Conservation (phyloP, 768 basidiomycete species). For the Polyporus arcularius region DNA sequence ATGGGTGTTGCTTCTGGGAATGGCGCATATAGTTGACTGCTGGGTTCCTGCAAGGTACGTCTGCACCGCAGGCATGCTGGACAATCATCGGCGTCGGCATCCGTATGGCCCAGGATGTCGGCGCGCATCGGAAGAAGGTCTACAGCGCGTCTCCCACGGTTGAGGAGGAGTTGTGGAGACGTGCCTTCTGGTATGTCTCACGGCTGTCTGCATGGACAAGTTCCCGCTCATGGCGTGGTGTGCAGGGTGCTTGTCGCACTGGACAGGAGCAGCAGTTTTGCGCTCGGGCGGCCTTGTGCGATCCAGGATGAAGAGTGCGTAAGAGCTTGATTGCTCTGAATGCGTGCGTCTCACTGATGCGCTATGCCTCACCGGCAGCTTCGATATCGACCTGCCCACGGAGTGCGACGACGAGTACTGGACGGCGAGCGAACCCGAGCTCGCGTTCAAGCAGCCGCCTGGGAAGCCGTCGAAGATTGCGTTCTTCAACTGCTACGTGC, state of each 20-base stretch:
- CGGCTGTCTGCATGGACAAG: too few species aligned
- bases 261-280: slow-evolving; percentile 48
- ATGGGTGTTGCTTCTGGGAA: slow-evolving; percentile 1
- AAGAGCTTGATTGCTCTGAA: not conserved
- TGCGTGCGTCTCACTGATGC: not conserved
- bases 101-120: slow-evolving; percentile 72
- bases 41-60: slow-evolving; percentile 43
- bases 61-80: slow-evolving; percentile 57
- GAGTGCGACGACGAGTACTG: slow-evolving; percentile 86
- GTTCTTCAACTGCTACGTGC: slow-evolving; percentile 65
- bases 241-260: slow-evolving; percentile 50
- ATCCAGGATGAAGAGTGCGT: slow-evolving; percentile 77
- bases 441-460: slow-evolving; percentile 65
- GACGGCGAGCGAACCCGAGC: slow-evolving; percentile 55
- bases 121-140: slow-evolving; percentile 60
- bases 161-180: slow-evolving; percentile 77
- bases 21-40: slow-evolving; percentile 35
- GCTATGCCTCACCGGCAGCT: slow-evolving; percentile 40
- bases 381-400: slow-evolving; percentile 74
- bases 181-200: slow-evolving; percentile 56
- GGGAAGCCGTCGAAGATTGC: slow-evolving; percentile 57
- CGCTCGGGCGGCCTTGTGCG: slow-evolving; percentile 68
- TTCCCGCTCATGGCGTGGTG: not conserved
- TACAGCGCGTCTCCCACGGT: slow-evolving; percentile 41
- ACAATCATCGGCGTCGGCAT: slow-evolving; percentile 62